Percentiles rank a stretch among this genome's conserved stretches.
Conservation (phyloP, 345 rosid species). For the Turnera subulata region DNA sequence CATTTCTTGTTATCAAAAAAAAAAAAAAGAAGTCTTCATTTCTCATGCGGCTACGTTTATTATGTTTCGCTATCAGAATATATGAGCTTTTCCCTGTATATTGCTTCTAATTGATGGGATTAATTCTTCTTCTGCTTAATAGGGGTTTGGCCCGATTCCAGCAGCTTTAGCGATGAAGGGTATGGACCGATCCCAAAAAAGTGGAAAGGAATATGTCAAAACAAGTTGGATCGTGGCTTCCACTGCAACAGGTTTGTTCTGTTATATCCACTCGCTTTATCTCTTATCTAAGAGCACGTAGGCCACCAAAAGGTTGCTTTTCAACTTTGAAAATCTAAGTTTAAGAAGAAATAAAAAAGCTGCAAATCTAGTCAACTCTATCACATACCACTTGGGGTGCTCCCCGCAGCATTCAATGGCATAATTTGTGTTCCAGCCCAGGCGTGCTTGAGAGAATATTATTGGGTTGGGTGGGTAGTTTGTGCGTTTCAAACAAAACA, state of each 20-base stretch:
- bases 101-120: no score
- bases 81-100: no score
- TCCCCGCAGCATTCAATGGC: no score
- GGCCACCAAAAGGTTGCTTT: not conserved
- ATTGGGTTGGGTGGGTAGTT: no score
- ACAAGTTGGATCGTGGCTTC: constrained; percentile 12
- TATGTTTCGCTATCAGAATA: no score
- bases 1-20: no score
- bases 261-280: not conserved
- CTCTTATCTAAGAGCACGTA: not conserved
- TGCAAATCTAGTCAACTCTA: not conserved
- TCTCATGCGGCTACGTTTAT: no score
- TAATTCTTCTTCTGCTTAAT: no score
- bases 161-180: constrained; percentile 30
- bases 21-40: no score
- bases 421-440: no score
- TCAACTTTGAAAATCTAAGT: not conserved
- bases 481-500: no score
- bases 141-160: constrained; percentile 34
- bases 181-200: constrained; percentile 26
- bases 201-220: constrained; percentile 30
- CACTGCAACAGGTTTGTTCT: constrained; percentile 23
- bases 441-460: no score
- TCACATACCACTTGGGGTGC: not conserved
- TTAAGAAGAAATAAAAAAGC: not conserved